These are phyloP conservation scores for Ilyonectria mors-panacis DNA, from an alignment of 2,329 filamentous ascomycete species.

Conservation along the genomic window DNA sequence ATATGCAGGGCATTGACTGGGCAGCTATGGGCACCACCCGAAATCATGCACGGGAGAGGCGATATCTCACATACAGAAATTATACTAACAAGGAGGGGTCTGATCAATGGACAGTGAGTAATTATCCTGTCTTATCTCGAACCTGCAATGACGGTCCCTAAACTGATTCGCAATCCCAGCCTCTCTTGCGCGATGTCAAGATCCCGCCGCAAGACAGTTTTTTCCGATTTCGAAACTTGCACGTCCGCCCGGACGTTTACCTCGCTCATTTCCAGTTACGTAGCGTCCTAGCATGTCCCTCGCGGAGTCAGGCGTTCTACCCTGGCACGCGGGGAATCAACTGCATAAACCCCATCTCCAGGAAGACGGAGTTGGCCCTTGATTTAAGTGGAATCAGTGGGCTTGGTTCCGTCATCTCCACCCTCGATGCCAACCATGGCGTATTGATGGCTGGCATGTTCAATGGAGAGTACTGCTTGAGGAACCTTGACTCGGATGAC, in stretches of 20 bases:
- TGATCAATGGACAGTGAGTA: slow-evolving; percentile 65
- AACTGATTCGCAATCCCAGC: slow-evolving; percentile 15
- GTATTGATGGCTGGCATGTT: slow-evolving; percentile 74
- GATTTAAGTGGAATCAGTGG: slow-evolving; percentile 57
- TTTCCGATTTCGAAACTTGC: slow-evolving; percentile 72
- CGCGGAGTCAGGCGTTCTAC: slow-evolving; percentile 71
- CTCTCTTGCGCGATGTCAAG: slow-evolving; percentile 40
- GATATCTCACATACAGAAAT: slow-evolving; percentile 68
- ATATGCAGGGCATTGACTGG: slow-evolving; percentile 75
- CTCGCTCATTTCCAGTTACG: slow-evolving; percentile 78
- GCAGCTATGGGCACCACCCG: slow-evolving; percentile 65
- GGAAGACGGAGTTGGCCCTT: slow-evolving; percentile 61
- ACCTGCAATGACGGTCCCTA: too few relatives aligned
- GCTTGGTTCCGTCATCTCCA: slow-evolving; percentile 62
- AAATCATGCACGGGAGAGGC: slow-evolving; percentile 62
- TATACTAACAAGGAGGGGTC: slow-evolving; percentile 68
- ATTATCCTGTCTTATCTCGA: not conserved
- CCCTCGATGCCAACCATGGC: slow-evolving; percentile 66
- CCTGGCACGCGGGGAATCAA: slow-evolving; percentile 65
- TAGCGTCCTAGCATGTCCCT: slow-evolving; percentile 72
- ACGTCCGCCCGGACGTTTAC: slow-evolving; percentile 66
- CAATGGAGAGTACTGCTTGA: slow-evolving; percentile 68
- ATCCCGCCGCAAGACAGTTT: slow-evolving; percentile 63
- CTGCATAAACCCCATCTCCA: slow-evolving; percentile 66
- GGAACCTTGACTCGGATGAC: slow-evolving; percentile 60